Conservation (phyloP, 345 rosid genomes). For the Eucalyptus leucophloia region DNA sequence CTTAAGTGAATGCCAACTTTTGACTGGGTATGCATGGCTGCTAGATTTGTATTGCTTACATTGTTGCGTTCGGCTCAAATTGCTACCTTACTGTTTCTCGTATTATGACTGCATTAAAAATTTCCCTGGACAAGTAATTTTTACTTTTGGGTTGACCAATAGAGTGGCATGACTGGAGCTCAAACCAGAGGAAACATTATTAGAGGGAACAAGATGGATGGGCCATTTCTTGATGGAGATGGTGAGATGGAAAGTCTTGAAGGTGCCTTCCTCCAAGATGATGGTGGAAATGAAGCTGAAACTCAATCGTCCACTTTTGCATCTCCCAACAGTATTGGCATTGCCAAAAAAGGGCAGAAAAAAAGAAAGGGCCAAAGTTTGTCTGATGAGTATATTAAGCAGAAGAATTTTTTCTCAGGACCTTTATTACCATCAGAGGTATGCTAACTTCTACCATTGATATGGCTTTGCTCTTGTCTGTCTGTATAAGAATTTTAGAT, state of each 20-base stretch:
- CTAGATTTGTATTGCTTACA: background rate
- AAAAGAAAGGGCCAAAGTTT: conserved; percentile 1
- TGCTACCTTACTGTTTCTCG: background rate
- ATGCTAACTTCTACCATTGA: conserved; percentile 1
- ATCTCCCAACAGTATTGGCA: conserved; percentile 10
- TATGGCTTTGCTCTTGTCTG: background rate
- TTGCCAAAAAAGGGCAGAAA: conserved; percentile 6
- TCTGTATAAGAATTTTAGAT: background rate
- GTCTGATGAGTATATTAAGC: conserved; percentile 19
- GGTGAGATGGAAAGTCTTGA: conserved; percentile 20
- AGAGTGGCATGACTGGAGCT: conserved; percentile 16
- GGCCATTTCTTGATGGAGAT: conserved; percentile 13
- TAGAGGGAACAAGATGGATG: conserved; percentile 20
- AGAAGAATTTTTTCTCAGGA: conserved; percentile 12
- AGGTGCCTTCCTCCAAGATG: background rate
- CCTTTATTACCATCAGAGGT: conserved; percentile 76
- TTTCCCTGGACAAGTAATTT: background rate
- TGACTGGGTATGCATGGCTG: background rate
- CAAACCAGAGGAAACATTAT: conserved; percentile 37
- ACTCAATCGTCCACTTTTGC: background rate
- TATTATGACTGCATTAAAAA: background rate
- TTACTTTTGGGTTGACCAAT: background rate
- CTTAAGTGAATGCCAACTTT: background rate
- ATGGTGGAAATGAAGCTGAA: conserved; percentile 1
- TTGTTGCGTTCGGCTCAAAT: background rate